Conservation (phyloP, 2,329 filamentous ascomycete species). For the Pezicula neosporulosa region DNA sequence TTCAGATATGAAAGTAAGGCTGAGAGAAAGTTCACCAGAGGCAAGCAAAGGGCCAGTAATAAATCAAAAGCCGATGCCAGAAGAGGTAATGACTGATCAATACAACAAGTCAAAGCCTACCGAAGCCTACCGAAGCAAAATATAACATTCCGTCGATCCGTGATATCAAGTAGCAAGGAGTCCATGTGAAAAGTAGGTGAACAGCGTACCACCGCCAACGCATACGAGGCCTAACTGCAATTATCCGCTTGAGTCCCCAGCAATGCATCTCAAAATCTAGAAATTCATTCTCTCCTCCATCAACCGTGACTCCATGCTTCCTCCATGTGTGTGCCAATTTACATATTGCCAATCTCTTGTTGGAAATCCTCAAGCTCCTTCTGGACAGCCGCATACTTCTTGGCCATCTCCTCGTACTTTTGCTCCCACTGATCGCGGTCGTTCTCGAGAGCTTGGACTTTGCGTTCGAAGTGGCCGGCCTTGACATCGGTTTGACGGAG, state of each 20-base stretch:
- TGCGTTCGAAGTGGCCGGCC: conserved; percentile 98
- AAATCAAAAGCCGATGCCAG: conserved; percentile 29
- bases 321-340: conserved; percentile 28
- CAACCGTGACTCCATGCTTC: not conserved
- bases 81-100: conserved; percentile 23
- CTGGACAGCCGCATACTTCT: conserved; percentile 80
- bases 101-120: conserved; percentile 8
- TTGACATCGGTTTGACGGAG: conserved; percentile 99
- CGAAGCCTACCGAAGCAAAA: conserved; percentile 9
- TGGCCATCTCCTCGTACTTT: conserved; percentile 97
- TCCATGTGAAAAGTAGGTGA: conserved; percentile 12
- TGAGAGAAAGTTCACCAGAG: conserved; percentile 71
- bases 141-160: conserved; percentile 12
- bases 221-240: conserved; percentile 22
- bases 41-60: conserved; percentile 69
- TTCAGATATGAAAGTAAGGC: conserved; percentile 90
- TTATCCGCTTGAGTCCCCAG: conserved; percentile 10
- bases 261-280: conserved; percentile 13
- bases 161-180: conserved; percentile 21
- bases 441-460: conserved; percentile 93
- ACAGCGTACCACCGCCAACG: conserved; percentile 23
- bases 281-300: conserved; percentile 3
- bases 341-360: conserved; percentile 90
- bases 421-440: conserved; percentile 91
- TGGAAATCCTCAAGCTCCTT: conserved; percentile 92